Evolutionary conservation across 1,139 yeast genomes (phyloP), one percentile per base, ranked within the genome.

Genomic region (Geotrichum reessii): DNA sequence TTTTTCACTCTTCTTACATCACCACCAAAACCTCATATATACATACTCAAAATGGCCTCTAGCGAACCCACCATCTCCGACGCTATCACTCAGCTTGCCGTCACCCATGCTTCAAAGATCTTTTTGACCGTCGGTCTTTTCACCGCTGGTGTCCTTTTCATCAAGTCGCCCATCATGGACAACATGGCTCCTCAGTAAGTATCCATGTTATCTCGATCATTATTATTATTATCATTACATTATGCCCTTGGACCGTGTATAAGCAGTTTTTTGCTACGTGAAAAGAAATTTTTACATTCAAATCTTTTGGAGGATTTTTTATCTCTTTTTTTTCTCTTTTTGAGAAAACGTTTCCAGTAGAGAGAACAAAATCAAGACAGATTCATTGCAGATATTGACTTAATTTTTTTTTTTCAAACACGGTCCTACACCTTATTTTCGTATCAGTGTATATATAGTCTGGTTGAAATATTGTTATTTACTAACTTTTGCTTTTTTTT

Each of bases 151-250:
- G 75, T 74, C 24, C 69, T 67, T 48, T 73, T 74, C 66, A 71
- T 74, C 66, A 73, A 72, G 67, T 71, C 75, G 52, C 66, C 74
- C 52, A 58, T 72, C 61, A 73, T 73, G 71, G 77, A 74, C 63
- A 70, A 68, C 69, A 68, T 74, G 58, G 72, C 73, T 61, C 77
- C 77, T 59, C 76, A 73, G 74, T 68, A 67, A 60, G 72, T 67
- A 28, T 17, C n/a, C n/a, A 14, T 33, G 7, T 7, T 25, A 4
- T 25, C 28, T 25, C 28, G 14, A 6, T n/a, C 2, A 17, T 17
- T 12, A 17, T n/a, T 3, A 25, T 7, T 7, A 25, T 25, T n/a
- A n/a, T n/a, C n/a, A n/a, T n/a, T n/a, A n/a, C n/a, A n/a, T n/a
- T n/a, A n/a, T n/a, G n/a, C 28, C 28, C 28, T 5, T 5, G 7